Evolutionary conservation across 805 yeast genomes (phyloP).

Genomic region (Cyberlindnera petersonii): DNA sequence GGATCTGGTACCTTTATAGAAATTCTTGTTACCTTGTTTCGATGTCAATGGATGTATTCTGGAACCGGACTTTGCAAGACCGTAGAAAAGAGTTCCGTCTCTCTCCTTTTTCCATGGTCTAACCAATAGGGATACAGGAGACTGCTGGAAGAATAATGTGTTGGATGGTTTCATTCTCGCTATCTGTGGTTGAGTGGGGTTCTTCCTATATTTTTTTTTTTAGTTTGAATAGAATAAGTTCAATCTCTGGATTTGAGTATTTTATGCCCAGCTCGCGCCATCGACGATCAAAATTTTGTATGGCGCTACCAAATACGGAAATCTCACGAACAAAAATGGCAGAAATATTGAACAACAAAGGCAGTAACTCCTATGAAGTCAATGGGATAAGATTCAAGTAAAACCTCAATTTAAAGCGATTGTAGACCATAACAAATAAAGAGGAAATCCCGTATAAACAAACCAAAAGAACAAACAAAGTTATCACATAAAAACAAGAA

Average conservation of each 20-base stretch:
- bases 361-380: too few relatives aligned
- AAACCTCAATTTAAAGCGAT: constrained; percentile 1
- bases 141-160: constrained; percentile 43
- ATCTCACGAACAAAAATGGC: constrained; percentile 5
- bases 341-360: too few relatives aligned
- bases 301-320: constrained; percentile 1
- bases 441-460: too few relatives aligned
- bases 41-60: constrained; percentile 82
- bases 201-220: neutral
- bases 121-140: constrained; percentile 47
- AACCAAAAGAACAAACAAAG: neutral
- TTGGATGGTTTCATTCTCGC: constrained; percentile 46
- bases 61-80: constrained; percentile 71
- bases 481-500: constrained; percentile 1
- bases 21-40: constrained; percentile 90
- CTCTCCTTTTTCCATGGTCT: constrained; percentile 88
- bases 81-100: constrained; percentile 84
- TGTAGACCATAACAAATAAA: neutral
- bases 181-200: too few relatives aligned
- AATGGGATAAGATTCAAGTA: too few relatives aligned
- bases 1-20: constrained; percentile 95
- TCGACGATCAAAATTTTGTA: constrained; percentile 5
- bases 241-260: constrained; percentile 1
- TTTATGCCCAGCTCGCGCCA: neutral
- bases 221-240: neutral